These are phyloP conservation scores for Agrocybe chaxingu DNA, from an alignment of 768 basidiomycete genomes.

Conservation along the genomic window DNA sequence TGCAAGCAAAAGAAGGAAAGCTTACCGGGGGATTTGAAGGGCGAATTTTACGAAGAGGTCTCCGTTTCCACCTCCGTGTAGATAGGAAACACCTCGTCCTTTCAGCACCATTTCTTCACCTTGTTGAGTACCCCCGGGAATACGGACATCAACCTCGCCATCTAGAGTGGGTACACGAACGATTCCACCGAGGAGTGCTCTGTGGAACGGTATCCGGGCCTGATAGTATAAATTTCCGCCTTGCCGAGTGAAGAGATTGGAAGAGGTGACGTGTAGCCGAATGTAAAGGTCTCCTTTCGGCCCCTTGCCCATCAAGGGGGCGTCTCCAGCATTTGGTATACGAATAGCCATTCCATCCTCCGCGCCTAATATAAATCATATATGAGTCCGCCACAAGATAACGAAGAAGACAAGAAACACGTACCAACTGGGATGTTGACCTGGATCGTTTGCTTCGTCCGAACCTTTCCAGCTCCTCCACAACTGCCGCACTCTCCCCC, in stretches of 20 bases:
- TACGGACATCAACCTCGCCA: constrained; percentile 90
- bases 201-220: constrained; percentile 86
- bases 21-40: constrained; percentile 87
- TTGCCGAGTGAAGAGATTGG: constrained; percentile 85
- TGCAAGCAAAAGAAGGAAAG: not conserved
- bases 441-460: constrained; percentile 69
- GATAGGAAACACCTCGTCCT: constrained; percentile 73
- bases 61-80: constrained; percentile 61
- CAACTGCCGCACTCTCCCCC: constrained; percentile 78
- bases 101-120: constrained; percentile 96
- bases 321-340: constrained; percentile 79
- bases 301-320: constrained; percentile 77
- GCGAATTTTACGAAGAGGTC: constrained; percentile 89
- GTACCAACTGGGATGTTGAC: constrained; percentile 84
- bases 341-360: constrained; percentile 94
- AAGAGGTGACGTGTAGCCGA: constrained; percentile 78
- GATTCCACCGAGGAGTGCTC: constrained; percentile 88
- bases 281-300: constrained; percentile 82
- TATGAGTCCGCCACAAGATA: not conserved
- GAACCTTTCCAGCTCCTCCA: constrained; percentile 85
- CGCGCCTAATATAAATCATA: constrained; percentile 51
- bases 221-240: constrained; percentile 90
- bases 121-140: constrained; percentile 91
- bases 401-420: constrained; percentile 24
- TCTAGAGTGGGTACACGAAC: constrained; percentile 93